Conservation (phyloP, 257 asterid genomes). For the Perilla frutescens region DNA sequence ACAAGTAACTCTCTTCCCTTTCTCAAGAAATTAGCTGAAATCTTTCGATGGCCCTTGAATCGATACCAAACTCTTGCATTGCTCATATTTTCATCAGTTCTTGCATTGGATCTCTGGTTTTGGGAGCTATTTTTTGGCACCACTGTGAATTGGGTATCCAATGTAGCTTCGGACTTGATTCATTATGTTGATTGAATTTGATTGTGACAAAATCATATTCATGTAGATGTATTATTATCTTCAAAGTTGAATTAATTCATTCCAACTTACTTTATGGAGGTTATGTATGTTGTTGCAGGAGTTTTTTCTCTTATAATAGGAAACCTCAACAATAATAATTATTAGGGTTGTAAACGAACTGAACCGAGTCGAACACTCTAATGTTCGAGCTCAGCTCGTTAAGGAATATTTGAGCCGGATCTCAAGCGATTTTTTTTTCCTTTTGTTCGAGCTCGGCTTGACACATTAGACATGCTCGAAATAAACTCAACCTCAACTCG, state of each 20-base stretch:
- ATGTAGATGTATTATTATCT: conserved; percentile 28
- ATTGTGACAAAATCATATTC: background rate
- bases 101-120: conserved; percentile 91
- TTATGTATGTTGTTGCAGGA: background rate
- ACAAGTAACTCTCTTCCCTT: conserved; percentile 62
- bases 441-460: no score
- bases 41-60: conserved; percentile 81
- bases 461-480: no score
- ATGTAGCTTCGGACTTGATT: conserved; percentile 53
- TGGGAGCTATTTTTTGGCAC: conserved; percentile 91
- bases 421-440: no score
- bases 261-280: background rate
- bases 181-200: conserved; percentile 41
- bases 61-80: conserved; percentile 87
- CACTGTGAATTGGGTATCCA: conserved; percentile 66
- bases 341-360: no score
- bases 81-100: conserved; percentile 84
- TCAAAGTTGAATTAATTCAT: background rate
- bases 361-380: no score
- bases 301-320: no score
- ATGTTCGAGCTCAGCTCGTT: no score
- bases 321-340: no score
- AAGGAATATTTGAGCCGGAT: no score
- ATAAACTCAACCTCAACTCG: no score
- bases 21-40: conserved; percentile 59